Evolutionary conservation across 106 monocot genomes (phyloP).

Genomic region (Phalaenopsis aphrodite): DNA sequence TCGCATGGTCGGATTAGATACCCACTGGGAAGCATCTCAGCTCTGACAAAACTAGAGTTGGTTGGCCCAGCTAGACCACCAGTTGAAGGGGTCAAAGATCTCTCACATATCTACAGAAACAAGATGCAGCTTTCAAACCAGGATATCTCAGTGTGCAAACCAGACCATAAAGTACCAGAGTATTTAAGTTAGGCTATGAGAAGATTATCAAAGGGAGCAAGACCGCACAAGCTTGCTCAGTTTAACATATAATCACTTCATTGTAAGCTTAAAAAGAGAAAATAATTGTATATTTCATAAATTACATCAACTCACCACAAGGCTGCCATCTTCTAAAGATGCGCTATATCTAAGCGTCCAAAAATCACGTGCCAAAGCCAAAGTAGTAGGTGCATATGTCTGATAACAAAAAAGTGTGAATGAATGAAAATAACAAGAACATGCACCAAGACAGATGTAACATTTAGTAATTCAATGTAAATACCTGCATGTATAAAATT

Average conservation of each 20-base stretch:
- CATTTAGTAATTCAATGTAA: not conserved
- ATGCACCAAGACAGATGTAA: not conserved
- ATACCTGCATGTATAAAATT: slow-evolving; percentile 97
- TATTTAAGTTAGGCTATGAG: not conserved
- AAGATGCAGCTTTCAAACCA: not conserved
- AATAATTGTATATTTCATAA: not conserved
- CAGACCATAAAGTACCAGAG: not conserved
- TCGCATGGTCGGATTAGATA: slow-evolving; percentile 96
- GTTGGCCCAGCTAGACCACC: slow-evolving; percentile 80
- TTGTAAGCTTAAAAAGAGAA: not conserved
- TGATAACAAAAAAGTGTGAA: slow-evolving; percentile 14
- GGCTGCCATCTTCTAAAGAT: slow-evolving; percentile 75
- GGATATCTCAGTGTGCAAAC: not conserved
- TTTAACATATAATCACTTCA: not conserved
- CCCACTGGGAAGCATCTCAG: slow-evolving; percentile 94
- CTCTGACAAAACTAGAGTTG: slow-evolving; percentile 73
- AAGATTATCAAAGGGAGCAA: not conserved
- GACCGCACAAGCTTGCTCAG: not conserved
- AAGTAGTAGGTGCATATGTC: slow-evolving; percentile 97
- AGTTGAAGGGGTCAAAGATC: slow-evolving; percentile 55
- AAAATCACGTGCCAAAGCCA: slow-evolving; percentile 88
- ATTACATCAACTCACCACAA: slow-evolving; percentile 47
- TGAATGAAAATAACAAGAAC: not conserved
- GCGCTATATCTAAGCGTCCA: slow-evolving; percentile 93
- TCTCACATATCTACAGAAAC: slow-evolving; percentile 70